These are phyloP conservation scores for Plasmodium cynomolgi DNA, from an alignment of 169 alveolate genomes.

Conservation along the genomic window DNA sequence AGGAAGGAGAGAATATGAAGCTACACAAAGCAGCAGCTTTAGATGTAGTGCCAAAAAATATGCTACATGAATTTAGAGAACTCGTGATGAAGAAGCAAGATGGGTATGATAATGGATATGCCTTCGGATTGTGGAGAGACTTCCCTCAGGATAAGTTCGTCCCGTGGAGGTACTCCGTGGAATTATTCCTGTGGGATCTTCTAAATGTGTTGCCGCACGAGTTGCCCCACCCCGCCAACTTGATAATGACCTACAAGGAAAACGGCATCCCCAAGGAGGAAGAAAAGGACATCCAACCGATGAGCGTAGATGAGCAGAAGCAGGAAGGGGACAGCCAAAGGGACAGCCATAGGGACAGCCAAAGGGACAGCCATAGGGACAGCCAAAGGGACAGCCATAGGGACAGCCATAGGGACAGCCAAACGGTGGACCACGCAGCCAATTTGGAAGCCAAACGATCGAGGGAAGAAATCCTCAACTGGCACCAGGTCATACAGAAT, in stretches of 20 bases:
- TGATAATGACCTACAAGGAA: conserved; percentile 13
- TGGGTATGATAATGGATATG: conserved; percentile 30
- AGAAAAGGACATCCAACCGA: not conserved
- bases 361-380: not conserved
- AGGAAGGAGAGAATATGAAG: not conserved
- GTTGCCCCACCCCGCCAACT: conserved; percentile 57
- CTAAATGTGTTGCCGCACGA: conserved; percentile 46
- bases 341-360: not conserved
- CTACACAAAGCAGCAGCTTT: not conserved
- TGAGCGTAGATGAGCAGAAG: not conserved
- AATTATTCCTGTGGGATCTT: conserved; percentile 65
- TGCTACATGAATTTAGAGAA: conserved; percentile 1
- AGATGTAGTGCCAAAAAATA: conserved; percentile 10
- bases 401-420: not conserved
- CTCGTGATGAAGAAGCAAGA: conserved; percentile 9
- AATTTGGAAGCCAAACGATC: not conserved
- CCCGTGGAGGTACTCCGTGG: conserved; percentile 52
- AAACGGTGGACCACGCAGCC: not conserved
- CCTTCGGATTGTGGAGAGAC: conserved; percentile 70
- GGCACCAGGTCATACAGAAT: conserved; percentile 2
- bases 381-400: not conserved
- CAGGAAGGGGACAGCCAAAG: not conserved
- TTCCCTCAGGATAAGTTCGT: conserved; percentile 19
- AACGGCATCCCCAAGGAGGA: not conserved
- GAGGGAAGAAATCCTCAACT: not conserved